A percentile compares a stretch with the other conserved stretches of the same genome.
Evolutionary conservation across 495 filamentous ascomycete species (phyloP).

Genomic region (Clohesyomyces aquaticus): DNA sequence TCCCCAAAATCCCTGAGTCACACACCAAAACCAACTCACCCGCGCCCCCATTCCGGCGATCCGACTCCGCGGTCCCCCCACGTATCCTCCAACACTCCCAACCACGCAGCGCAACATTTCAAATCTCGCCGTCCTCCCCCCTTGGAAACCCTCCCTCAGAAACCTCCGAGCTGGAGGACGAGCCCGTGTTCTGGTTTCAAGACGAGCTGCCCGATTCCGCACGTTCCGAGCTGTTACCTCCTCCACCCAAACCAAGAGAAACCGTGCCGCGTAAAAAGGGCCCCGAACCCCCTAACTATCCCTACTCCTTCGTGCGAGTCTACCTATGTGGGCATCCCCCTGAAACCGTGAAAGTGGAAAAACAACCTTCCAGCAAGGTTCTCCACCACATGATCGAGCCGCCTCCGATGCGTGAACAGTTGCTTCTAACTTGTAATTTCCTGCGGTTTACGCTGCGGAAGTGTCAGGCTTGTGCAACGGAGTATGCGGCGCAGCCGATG

Average conservation of each 20-base stretch:
- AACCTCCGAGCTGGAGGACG: no score
- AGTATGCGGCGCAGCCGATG: background rate
- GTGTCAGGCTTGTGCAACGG: background rate
- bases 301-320: slow-evolving; percentile 4
- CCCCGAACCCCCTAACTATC: background rate
- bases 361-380: background rate
- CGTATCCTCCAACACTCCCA: background rate
- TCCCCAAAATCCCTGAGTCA: background rate
- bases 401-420: background rate
- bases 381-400: background rate
- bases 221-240: background rate
- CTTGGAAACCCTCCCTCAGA: no score
- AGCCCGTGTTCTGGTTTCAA: no score
- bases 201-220: no score
- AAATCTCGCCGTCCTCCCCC: background rate
- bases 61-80: no score
- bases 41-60: background rate
- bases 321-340: slow-evolving; percentile 8
- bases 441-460: background rate
- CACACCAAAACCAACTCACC: background rate
- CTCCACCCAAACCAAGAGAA: background rate
- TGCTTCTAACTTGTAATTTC: background rate
- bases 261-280: no score
- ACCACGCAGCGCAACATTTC: background rate
- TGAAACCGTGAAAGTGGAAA: background rate